Evolutionary conservation across 2,329 filamentous ascomycete genomes (phyloP), one percentile per base, ranked within the genome.

Genomic region (Stagonosporopsis vannaccii): DNA sequence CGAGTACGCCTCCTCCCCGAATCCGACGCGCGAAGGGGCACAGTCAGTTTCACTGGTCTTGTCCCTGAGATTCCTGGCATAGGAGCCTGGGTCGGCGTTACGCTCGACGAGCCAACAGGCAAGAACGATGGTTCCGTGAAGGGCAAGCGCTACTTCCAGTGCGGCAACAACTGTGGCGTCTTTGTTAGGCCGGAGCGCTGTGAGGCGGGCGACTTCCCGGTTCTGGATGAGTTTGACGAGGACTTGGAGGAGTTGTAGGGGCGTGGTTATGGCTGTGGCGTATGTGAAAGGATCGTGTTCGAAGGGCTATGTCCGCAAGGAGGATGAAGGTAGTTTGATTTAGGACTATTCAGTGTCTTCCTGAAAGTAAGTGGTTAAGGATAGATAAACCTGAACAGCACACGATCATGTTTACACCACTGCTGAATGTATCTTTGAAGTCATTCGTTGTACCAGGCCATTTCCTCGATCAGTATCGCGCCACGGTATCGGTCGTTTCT

Each of bases 161-260:
- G 87, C 50, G 73, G 79, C 60, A 78, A 86, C 56, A 93, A 92
- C 74, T 86, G 85, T 66, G 91, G 91, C 30, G 88, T 92, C 19
- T 92, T 95, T 77, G 90, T 93, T 26, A 83, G 90, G 61, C 87
- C 91, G 4, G 90, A 93, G 75, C 82, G 90, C 58, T 86, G 93
- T 20, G 90, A 94, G 76, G 83, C 87, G 37, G 91, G 91, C 19
- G 87, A 93, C 62, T 95, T 83, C 66, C 86, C 87, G 1, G 81
- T 82, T 26, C 65, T 80, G 12, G 71, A 74, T 37, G 61, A 85
- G 57, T 77, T 74, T 4, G 82, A 83, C 59, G 80, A 92, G 58
- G 85, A 93, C 72, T 85, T 93, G 69, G 80, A 91, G 62, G 90
- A 92, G 71, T 33, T 74, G 28, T 70, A 56, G 47, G 19, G 26